Percentiles rank a stretch among this genome's conserved stretches.
phyloP scores from a whole-genome alignment of 352 stramenopile species.

The Pythium scleroteichum region DNA sequence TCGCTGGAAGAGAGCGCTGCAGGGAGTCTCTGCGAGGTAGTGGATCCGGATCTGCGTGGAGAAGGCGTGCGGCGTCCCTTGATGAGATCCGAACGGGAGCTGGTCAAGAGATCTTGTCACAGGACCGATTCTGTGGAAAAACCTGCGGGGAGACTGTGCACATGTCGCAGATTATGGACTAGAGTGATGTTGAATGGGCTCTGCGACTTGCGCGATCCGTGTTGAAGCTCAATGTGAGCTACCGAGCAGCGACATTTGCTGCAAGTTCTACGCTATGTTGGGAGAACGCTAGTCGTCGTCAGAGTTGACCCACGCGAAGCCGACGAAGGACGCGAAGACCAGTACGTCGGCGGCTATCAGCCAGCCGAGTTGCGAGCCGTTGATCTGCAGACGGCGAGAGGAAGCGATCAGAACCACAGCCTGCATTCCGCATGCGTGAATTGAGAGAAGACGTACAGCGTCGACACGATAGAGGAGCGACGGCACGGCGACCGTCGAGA shows the following conservation, averaged over 20 bases:
- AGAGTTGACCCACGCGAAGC: slow-evolving; percentile 45
- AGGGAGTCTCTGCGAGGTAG: background rate
- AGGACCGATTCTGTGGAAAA: slow-evolving; percentile 2
- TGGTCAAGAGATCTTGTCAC: slow-evolving; percentile 8
- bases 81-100: slow-evolving; percentile 7
- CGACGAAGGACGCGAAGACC: slow-evolving; percentile 63
- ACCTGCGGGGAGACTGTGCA: slow-evolving; percentile 6
- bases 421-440: background rate
- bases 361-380: slow-evolving; percentile 58
- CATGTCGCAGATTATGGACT: slow-evolving; percentile 13
- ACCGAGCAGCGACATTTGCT: too few relatives aligned
- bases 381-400: slow-evolving; percentile 38
- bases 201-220: too few relatives aligned
- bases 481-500: slow-evolving; percentile 59
- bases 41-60: background rate
- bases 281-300: slow-evolving; percentile 8
- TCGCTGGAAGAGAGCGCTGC: background rate
- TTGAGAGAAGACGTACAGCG: slow-evolving; percentile 35
- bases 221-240: too few relatives aligned
- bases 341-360: slow-evolving; percentile 59
- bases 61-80: slow-evolving; percentile 4
- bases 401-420: background rate
- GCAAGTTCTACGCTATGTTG: too few relatives aligned
- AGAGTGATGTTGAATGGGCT: background rate
- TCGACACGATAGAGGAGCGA: slow-evolving; percentile 67